A percentile compares a stretch with the other conserved stretches of the same genome.
These are phyloP conservation scores for Citrus unshiu DNA, from an alignment of 345 rosid species.

Conservation along the genomic window DNA sequence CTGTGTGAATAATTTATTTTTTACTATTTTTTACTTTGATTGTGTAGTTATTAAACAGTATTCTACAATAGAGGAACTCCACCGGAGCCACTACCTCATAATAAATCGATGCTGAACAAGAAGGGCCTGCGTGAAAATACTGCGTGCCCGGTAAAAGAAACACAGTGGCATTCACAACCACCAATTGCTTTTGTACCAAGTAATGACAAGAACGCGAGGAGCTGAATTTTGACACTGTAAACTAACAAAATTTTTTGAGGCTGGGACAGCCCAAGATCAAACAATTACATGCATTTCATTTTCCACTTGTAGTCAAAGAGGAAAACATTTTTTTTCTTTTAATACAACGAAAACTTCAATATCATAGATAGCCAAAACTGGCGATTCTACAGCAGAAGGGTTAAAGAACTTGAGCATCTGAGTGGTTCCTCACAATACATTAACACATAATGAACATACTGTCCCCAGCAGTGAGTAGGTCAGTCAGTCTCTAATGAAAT, in stretches of 20 bases:
- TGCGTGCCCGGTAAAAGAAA: neutral
- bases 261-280: neutral
- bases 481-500: neutral
- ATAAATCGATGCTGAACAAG: too few species aligned
- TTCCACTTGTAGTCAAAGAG: neutral
- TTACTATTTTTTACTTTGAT: too few species aligned
- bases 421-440: neutral
- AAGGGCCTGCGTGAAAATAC: too few species aligned
- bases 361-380: neutral
- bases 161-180: neutral
- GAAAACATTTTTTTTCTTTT: too few species aligned
- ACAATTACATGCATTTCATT: neutral
- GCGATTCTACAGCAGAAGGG: neutral
- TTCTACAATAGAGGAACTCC: too few species aligned
- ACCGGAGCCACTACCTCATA: too few species aligned
- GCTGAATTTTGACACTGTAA: neutral
- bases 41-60: too few species aligned
- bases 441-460: neutral
- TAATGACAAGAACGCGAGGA: neutral
- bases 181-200: neutral
- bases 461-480: neutral
- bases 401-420: neutral
- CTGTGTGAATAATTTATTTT: too few species aligned
- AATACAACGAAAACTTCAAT: neutral
- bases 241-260: neutral